Percentiles rank a stretch among this genome's conserved stretches.
Conservation (phyloP, 495 filamentous ascomycete genomes). For the Daldinia concentrica region DNA sequence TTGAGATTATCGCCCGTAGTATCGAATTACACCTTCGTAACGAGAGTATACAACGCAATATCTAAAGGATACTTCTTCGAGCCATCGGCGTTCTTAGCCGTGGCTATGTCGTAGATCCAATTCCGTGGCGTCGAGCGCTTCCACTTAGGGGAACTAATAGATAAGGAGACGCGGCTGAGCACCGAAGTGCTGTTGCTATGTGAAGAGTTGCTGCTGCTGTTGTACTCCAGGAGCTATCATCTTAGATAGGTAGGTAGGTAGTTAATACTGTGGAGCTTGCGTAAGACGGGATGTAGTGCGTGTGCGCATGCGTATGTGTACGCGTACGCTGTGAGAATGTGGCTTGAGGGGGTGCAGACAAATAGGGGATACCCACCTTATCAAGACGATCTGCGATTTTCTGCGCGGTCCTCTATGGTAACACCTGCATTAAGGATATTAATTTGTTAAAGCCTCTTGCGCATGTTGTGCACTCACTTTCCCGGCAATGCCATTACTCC, state of each 20-base stretch:
- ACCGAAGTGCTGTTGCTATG: conserved; percentile 16
- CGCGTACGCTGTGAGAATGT: conserved; percentile 10
- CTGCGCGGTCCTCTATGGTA: conserved; percentile 6
- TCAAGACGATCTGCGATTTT: conserved; percentile 13
- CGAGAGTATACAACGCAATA: conserved; percentile 67
- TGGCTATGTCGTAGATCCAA: conserved; percentile 61
- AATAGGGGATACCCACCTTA: conserved; percentile 5
- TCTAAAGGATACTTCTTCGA: conserved; percentile 66
- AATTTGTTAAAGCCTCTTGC: background rate
- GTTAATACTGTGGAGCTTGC: conserved; percentile 44
- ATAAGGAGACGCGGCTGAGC: conserved; percentile 64
- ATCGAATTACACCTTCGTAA: conserved; percentile 68
- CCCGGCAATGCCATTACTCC: background rate
- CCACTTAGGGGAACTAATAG: conserved; percentile 50
- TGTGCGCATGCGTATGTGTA: conserved; percentile 13
- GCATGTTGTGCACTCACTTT: conserved; percentile 5
- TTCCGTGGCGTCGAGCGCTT: conserved; percentile 63
- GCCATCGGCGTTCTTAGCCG: conserved; percentile 61
- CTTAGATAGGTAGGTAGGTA: too few species aligned
- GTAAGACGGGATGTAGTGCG: background rate
- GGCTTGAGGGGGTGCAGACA: conserved; percentile 31
- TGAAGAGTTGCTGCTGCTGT: conserved; percentile 58
- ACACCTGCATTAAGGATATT: conserved; percentile 13
- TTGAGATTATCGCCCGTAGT: conserved; percentile 52
- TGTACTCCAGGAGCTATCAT: conserved; percentile 57